Percentiles rank a stretch among this genome's conserved stretches.
Evolutionary conservation across 2,329 filamentous ascomycete species (phyloP).

Genomic region (Scedosporium minutisporum): DNA sequence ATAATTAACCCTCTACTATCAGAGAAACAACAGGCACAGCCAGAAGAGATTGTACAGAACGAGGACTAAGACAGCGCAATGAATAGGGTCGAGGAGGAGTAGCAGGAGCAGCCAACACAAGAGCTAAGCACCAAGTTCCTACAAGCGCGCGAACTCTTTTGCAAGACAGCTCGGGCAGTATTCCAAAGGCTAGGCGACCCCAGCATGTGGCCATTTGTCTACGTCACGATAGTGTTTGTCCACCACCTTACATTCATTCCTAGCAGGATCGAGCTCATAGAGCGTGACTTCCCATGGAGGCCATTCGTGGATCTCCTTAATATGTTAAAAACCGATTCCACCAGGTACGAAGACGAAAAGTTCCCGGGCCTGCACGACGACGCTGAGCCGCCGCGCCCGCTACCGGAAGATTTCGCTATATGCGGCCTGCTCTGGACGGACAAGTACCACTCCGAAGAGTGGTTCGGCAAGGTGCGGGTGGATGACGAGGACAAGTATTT

Average conservation of each 20-base stretch:
- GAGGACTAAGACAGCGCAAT: not conserved
- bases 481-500: conserved; percentile 61
- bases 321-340: conserved; percentile 13
- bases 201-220: conserved; percentile 52
- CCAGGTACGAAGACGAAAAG: too few relatives aligned
- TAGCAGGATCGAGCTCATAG: conserved; percentile 32
- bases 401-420: too few relatives aligned
- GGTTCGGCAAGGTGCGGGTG: conserved; percentile 45
- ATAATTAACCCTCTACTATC: not conserved
- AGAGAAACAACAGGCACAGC: not conserved
- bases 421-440: too few relatives aligned
- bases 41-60: not conserved
- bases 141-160: not conserved
- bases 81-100: not conserved
- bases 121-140: not conserved
- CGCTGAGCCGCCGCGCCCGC: too few relatives aligned
- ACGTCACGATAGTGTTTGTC: conserved; percentile 53
- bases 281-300: conserved; percentile 43
- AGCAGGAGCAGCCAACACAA: not conserved
- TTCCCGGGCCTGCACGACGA: too few relatives aligned
- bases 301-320: conserved; percentile 32
- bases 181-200: conserved; percentile 31
- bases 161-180: not conserved
- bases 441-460: too few relatives aligned
- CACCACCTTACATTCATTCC: conserved; percentile 31